Base-by-base conservation (phyloP, 139 green algal species). In the Picochlorum sp. region DNA sequence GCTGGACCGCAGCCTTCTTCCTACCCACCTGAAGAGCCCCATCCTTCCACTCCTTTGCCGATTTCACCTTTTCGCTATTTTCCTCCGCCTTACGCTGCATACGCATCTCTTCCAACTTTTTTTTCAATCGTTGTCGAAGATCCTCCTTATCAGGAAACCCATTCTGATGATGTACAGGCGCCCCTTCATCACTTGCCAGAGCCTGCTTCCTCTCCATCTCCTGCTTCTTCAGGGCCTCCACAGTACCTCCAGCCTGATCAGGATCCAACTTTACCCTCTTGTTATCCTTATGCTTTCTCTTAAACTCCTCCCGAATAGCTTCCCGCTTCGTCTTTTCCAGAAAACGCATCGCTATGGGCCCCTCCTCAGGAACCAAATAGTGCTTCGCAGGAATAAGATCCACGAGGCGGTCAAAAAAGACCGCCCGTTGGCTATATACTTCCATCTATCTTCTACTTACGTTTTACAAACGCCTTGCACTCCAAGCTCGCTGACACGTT, bases 361-460 rank as follows among this genome's bases (percentile, higher is more conserved):
- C 65, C 9, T 21, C 10, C n/a, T 49, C 60, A 5, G 28, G 28
- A 16, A 50, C 51, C 37, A 83, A 69, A 47, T 89, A 92, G 62
- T 76, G 76, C 26, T 72, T 77, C 0, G 82, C 70, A 23, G 85
- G 84, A 23, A 92, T 80, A 1, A 87, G 58, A 26, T 89, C 82
- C 1, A 85, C 85, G 3, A 92, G 66, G 10, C 67, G 66, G 52
- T 89, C 79, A 61, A 92, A 92, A 64, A 90, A 92, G 5, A 45
- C 38, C 15, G 56, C 16, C 15, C 65, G 67, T 18, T 55, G 23
- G 11, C 15, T 28, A 34, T 60, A 47, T n/a, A 59, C 8, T 34
- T 31, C 21, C 51, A 59, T 59, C 34, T 13, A 41, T 41, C 34
- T 41, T 41, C 34, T 41, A 41, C 14, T 41, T 0, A 13, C 7